Conservation (phyloP, 2,329 filamentous ascomycete species). For the Colletotrichum sp. region DNA sequence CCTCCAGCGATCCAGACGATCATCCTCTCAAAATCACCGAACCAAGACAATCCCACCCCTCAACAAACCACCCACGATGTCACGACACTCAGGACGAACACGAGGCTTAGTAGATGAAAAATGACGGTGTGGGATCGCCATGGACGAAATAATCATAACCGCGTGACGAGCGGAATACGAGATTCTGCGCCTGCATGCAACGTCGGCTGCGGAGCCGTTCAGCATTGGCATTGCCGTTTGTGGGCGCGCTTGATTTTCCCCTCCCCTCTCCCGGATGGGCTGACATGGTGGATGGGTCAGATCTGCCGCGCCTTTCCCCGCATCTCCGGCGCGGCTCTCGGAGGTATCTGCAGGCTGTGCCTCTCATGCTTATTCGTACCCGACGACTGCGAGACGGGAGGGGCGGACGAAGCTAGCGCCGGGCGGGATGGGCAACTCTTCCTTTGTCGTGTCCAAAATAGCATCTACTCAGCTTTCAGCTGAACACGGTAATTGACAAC, state of each 20-base stretch:
- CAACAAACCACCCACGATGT: not conserved
- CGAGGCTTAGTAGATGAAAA: not conserved
- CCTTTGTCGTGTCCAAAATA: not conserved
- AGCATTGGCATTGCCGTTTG: not conserved
- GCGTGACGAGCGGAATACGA: slow-evolving; percentile 1
- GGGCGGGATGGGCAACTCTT: not conserved
- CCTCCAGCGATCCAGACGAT: not conserved
- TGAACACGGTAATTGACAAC: not conserved
- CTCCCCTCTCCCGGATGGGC: not conserved
- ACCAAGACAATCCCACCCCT: not conserved
- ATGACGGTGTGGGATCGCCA: not conserved
- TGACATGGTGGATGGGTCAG: not conserved
- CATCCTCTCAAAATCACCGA: not conserved
- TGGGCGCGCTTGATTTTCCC: not conserved
- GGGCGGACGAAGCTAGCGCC: not conserved
- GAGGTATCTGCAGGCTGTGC: not conserved
- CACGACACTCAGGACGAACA: not conserved
- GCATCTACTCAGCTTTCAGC: not conserved
- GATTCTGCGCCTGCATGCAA: slow-evolving; percentile 6
- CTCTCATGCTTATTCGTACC: not conserved
- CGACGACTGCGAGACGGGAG: not conserved
- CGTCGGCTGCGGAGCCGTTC: not conserved
- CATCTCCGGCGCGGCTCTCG: slow-evolving; percentile 3
- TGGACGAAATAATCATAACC: not conserved
- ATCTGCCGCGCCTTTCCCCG: slow-evolving; percentile 6